Percentiles rank a stretch among this genome's conserved stretches.
Evolutionary conservation across 2,329 filamentous ascomycete genomes (phyloP).

Genomic region (Fusarium lateritium): DNA sequence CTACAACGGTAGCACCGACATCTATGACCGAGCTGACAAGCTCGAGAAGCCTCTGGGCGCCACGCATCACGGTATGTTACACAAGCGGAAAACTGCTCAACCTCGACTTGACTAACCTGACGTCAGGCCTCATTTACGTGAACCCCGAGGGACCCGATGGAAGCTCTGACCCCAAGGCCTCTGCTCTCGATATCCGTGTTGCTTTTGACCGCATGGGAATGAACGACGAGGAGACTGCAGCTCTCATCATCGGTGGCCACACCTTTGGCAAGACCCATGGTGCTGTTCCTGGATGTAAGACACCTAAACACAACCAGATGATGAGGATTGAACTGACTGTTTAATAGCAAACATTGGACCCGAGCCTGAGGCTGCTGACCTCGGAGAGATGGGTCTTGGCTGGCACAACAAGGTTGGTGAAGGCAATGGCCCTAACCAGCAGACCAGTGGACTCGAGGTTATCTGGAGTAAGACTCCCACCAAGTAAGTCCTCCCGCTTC

Average conservation of each 20-base stretch:
- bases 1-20: conserved; percentile 70
- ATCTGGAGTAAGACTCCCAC: conserved; percentile 83
- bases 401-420: conserved; percentile 76
- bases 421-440: conserved; percentile 80
- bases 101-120: neutral
- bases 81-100: neutral
- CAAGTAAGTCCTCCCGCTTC: conserved; percentile 56
- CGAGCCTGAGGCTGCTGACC: conserved; percentile 75
- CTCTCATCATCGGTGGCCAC: conserved; percentile 84
- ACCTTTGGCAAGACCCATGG: conserved; percentile 87
- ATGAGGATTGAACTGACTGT: neutral
- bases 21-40: conserved; percentile 68
- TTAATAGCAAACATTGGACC: conserved; percentile 68
- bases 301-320: accelerated
- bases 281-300: conserved; percentile 69
- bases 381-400: conserved; percentile 79
- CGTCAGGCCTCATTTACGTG: conserved; percentile 80
- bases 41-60: conserved; percentile 78
- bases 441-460: conserved; percentile 84
- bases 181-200: conserved; percentile 79
- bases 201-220: conserved; percentile 87
- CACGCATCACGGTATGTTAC: conserved; percentile 64
- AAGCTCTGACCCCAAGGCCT: conserved; percentile 76
- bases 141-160: conserved; percentile 85
- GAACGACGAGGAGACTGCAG: conserved; percentile 86